phyloP scores from a whole-genome alignment of 495 filamentous ascomycete species.

The Tricharina praecox region DNA sequence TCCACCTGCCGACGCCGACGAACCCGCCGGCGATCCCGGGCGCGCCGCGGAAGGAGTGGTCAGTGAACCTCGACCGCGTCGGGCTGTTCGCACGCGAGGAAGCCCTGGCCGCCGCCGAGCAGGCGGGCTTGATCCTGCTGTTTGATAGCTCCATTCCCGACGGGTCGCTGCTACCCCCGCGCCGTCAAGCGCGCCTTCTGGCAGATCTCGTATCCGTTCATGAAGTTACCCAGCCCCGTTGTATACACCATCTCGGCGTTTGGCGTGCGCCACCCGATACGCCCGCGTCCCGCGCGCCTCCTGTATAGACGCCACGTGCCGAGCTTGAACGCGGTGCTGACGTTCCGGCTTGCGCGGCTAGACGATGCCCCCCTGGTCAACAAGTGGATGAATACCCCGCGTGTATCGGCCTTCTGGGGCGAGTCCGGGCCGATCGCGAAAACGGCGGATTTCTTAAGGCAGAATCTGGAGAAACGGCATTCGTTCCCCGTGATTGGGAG shows the following conservation, averaged over 20 bases:
- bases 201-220: conserved; percentile 78
- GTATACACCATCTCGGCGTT: conserved; percentile 53
- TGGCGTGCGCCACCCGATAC: conserved; percentile 65
- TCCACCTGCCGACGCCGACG: conserved; percentile 46
- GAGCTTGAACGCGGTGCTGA: conserved; percentile 65
- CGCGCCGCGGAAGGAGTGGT: conserved; percentile 72
- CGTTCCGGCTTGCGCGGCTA: conserved; percentile 50
- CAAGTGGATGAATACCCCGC: conserved; percentile 76
- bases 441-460: conserved; percentile 46
- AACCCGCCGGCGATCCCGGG: conserved; percentile 29
- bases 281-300: conserved; percentile 75
- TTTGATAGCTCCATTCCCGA: conserved; percentile 6
- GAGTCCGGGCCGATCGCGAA: conserved; percentile 44
- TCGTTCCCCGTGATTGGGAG: conserved; percentile 82
- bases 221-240: conserved; percentile 28
- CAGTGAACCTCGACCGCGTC: conserved; percentile 49
- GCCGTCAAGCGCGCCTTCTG: conserved; percentile 50
- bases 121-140: conserved; percentile 14
- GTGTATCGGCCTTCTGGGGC: conserved; percentile 72
- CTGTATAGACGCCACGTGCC: conserved; percentile 83
- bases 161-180: conserved; percentile 4
- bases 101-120: conserved; percentile 12
- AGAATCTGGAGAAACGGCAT: conserved; percentile 47
- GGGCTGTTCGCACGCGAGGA: conserved; percentile 12
- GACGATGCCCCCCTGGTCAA: conserved; percentile 60